Evolutionary conservation across 2,329 filamentous ascomycete genomes (phyloP), one percentile per base, ranked within the genome.

Genomic region (Hyphodiscus sp.): DNA sequence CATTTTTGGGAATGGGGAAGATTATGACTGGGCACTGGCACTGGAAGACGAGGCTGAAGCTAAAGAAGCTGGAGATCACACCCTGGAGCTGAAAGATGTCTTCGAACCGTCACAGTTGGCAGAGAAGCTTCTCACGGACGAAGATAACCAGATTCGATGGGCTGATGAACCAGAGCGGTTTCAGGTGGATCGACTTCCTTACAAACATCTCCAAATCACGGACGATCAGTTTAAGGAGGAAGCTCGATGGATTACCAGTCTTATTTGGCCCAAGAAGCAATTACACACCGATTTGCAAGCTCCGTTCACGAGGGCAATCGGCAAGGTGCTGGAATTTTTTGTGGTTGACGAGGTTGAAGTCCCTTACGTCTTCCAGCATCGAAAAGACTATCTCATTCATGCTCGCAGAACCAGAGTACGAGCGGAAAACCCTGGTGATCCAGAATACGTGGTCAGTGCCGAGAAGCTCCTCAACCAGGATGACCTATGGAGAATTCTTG

Each of bases 321-420:
- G 85, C 62, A 95, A 96, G 70, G 91, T 97, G 11, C 79, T 99
- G 41, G 89, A 96, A 65, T 96, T 97, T 68, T 90, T 99, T 71
- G 89, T 96, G 49, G 83, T 92, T 3, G 91, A 97, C 60, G 89
- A 95, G 62, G 90, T 92, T 63, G 94, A 99, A 70, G 91, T 96
- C 1, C 92, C 94, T 0, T 99, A 96, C 69, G 94, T 99, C 62
- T 96, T 96, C 70, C 92, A 96, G 69, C 94, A 99, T 67, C 89
- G 94, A 57, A 96, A 96, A 71, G 94, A 99, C 69, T 99, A 97
- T 67, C 80, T 99, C 44, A 95, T 99, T 53, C 90, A 97, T 65
- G 87, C 88, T 20, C 86, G 85, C 60, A 91, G 89, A 66, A 78
- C 80, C 7, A 73, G 77, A 51, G 78, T 83, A 67, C 71, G 77